Percentiles rank a stretch among this genome's conserved stretches.
Evolutionary conservation across 768 basidiomycete species (phyloP).

Genomic region (Mycena venus): DNA sequence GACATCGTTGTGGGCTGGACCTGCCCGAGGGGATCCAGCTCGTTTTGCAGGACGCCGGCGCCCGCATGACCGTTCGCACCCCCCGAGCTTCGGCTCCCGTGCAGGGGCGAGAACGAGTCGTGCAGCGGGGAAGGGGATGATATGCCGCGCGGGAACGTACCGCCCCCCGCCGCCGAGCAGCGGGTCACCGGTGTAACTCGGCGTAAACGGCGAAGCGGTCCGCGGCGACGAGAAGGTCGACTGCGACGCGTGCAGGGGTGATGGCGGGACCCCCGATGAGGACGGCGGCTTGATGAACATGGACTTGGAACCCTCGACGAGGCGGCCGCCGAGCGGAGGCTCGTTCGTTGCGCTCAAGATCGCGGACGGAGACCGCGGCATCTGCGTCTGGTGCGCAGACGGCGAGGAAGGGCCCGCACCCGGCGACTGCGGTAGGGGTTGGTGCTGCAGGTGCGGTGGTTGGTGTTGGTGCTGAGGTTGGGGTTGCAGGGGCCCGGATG

Average conservation of each 20-base stretch:
- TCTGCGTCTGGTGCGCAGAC: slow-evolving; percentile 44
- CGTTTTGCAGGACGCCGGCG: slow-evolving; percentile 42
- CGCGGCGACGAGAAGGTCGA: slow-evolving; percentile 52
- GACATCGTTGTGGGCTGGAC: slow-evolving; percentile 76
- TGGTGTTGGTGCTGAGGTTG: not conserved
- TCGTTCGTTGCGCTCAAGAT: slow-evolving; percentile 46
- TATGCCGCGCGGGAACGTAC: slow-evolving; percentile 30
- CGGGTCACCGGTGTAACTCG: slow-evolving; percentile 46
- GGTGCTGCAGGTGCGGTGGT: not conserved
- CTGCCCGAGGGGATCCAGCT: slow-evolving; percentile 75
- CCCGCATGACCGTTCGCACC: slow-evolving; percentile 34
- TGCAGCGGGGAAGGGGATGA: slow-evolving; percentile 52
- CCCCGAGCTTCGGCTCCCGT: slow-evolving; percentile 22
- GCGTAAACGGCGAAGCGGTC: slow-evolving; percentile 38
- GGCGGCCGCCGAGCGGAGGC: slow-evolving; percentile 73
- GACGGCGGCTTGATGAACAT: slow-evolving; percentile 77
- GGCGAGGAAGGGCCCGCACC: slow-evolving; percentile 69
- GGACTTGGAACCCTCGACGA: slow-evolving; percentile 83
- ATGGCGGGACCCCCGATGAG: slow-evolving; percentile 52
- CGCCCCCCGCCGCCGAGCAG: slow-evolving; percentile 44
- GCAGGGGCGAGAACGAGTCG: slow-evolving; percentile 32
- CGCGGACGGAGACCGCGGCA: slow-evolving; percentile 44
- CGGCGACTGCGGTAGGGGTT: slow-evolving; percentile 56
- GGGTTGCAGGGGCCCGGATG: not conserved
- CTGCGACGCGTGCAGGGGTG: slow-evolving; percentile 39